Evolutionary conservation across 768 basidiomycete genomes (phyloP).

Genomic region (Paxillus rubicundulus): DNA sequence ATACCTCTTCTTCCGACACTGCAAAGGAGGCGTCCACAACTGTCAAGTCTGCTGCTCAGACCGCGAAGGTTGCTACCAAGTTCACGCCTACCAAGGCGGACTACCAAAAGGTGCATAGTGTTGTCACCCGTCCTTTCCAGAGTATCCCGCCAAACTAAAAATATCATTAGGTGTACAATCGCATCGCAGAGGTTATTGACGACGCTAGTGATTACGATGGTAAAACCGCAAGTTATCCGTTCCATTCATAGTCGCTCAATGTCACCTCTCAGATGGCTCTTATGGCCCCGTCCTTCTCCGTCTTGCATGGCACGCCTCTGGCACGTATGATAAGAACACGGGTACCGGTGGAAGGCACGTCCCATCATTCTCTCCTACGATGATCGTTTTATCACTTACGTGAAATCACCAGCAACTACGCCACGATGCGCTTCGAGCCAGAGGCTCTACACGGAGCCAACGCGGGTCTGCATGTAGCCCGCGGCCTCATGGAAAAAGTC

Average conservation of each 20-base stretch:
- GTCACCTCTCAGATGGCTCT: conserved; percentile 63
- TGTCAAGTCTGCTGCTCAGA: conserved; percentile 60
- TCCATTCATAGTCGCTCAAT: not conserved
- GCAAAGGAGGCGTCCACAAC: conserved; percentile 52
- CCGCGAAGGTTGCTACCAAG: conserved; percentile 60
- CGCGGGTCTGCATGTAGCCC: conserved; percentile 77
- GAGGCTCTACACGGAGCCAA: conserved; percentile 85
- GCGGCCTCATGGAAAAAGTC: conserved; percentile 78
- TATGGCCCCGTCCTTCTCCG: conserved; percentile 86
- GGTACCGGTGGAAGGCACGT: conserved; percentile 77
- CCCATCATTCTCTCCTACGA: not conserved
- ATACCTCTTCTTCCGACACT: conserved; percentile 44
- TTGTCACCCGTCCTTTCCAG: not conserved
- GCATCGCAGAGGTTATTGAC: conserved; percentile 74
- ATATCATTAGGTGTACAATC: conserved; percentile 76
- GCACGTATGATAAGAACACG: conserved; percentile 82
- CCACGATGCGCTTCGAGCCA: conserved; percentile 96
- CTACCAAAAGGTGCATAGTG: conserved; percentile 72
- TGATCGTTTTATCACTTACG: conserved; percentile 8
- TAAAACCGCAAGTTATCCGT: conserved; percentile 28
- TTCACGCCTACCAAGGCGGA: conserved; percentile 79
- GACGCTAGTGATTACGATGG: conserved; percentile 79
- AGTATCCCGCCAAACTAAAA: not conserved
- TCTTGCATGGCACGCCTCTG: conserved; percentile 92
- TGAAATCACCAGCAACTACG: conserved; percentile 72